Evolutionary conservation across 2,329 filamentous ascomycete genomes (phyloP).

Genomic region (Monilinia aucupariae): DNA sequence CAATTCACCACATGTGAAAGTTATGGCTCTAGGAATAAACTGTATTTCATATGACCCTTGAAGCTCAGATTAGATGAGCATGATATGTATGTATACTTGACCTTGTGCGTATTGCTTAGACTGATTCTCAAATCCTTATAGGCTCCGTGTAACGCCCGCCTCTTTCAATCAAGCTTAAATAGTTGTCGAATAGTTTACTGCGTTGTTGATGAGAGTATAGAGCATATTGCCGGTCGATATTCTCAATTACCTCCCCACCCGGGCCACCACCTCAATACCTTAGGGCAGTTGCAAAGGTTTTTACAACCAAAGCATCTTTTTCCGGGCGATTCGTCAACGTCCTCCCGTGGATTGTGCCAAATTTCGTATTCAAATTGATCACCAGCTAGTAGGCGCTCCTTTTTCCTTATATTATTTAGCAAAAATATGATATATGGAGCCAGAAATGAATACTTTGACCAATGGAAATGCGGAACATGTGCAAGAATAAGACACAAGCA

Average conservation of each 20-base stretch:
- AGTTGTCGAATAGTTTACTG: not conserved
- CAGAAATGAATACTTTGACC: conserved; percentile 5
- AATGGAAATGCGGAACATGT: not conserved
- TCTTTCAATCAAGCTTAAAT: not conserved
- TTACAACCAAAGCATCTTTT: not conserved
- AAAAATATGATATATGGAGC: not conserved
- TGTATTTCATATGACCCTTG: not conserved
- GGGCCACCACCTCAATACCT: not conserved
- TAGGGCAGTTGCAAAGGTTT: not conserved
- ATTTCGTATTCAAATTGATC: conserved; percentile 12
- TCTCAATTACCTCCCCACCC: conserved; percentile 1
- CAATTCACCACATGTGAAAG: not conserved
- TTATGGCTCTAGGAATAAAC: not conserved
- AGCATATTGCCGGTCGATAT: not conserved
- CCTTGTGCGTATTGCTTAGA: not conserved
- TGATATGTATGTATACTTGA: not conserved
- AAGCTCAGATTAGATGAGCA: not conserved
- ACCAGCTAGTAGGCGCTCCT: not conserved
- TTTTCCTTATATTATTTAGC: conserved; percentile 1
- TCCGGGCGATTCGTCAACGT: conserved; percentile 1
- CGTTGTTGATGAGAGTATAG: not conserved
- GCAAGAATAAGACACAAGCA: not conserved
- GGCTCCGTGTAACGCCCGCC: not conserved
- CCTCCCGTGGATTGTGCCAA: conserved; percentile 8
- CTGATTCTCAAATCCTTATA: not conserved